These are phyloP conservation scores for Fusarium redolens DNA, from an alignment of 2,329 filamentous ascomycete species.

Conservation along the genomic window DNA sequence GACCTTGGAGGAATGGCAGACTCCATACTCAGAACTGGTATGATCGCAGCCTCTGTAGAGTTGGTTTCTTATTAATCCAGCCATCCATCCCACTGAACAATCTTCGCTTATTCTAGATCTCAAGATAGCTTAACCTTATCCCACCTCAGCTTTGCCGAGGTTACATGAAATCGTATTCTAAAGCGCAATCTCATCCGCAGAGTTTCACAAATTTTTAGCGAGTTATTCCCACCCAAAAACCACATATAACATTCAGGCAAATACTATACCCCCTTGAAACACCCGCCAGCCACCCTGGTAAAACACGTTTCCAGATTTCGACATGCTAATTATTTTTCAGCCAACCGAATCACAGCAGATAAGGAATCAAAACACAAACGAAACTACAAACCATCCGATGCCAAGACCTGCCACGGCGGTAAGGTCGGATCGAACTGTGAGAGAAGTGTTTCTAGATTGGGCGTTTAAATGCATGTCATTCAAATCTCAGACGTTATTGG, in stretches of 20 bases:
- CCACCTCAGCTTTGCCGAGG: not conserved
- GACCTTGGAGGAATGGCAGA: not conserved
- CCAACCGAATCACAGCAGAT: not conserved
- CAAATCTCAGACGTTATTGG: rapidly evolving
- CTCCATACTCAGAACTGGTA: rapidly evolving
- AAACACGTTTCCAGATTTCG: slow-evolving; percentile 1
- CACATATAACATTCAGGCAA: not conserved
- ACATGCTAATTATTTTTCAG: not conserved
- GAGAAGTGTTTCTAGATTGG: slow-evolving; percentile 3
- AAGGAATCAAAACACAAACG: slow-evolving; percentile 1
- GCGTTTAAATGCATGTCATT: not conserved
- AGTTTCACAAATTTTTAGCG: slow-evolving; percentile 1
- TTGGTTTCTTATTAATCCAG: not conserved
- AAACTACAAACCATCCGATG: slow-evolving; percentile 1
- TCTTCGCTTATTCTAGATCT: not conserved
- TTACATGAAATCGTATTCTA: not conserved
- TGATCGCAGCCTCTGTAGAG: no score
- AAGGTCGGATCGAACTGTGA: not conserved
- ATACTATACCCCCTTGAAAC: slow-evolving; percentile 11
- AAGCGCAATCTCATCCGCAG: not conserved
- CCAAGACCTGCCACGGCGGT: not conserved
- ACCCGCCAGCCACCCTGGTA: not conserved
- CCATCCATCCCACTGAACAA: not conserved
- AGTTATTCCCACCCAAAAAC: not conserved
- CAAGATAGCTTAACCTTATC: not conserved